Percentiles rank a stretch among this genome's conserved stretches.
phyloP scores from a whole-genome alignment of 139 green algal species.

The Trebouxia sp. region DNA sequence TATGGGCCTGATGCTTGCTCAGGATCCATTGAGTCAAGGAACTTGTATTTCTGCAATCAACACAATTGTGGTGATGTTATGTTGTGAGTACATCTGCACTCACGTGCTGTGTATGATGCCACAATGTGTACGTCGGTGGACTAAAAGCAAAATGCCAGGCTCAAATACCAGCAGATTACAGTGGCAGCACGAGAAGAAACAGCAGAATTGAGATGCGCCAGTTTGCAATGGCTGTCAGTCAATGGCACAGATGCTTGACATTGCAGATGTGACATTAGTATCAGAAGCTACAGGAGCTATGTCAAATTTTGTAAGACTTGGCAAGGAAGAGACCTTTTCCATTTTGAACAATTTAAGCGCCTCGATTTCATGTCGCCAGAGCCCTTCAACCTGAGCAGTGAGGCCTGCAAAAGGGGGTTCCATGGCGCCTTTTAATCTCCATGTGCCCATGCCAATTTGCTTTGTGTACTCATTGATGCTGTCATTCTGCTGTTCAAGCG shows the following conservation, averaged over 20 bases:
- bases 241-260: too few species aligned
- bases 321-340: constrained; percentile 41
- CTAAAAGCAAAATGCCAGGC: too few species aligned
- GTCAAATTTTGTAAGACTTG: neutral
- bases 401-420: constrained; percentile 59
- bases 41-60: constrained; percentile 52
- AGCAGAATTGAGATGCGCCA: too few species aligned
- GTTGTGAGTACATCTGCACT: neutral
- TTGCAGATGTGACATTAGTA: too few species aligned
- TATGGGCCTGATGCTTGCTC: neutral
- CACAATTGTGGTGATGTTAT: neutral
- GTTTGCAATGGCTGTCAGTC: too few species aligned
- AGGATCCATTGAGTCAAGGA: constrained; percentile 69
- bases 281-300: too few species aligned
- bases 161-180: too few species aligned
- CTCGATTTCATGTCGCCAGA: constrained; percentile 53
- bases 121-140: neutral
- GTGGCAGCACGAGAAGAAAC: too few species aligned
- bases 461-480: constrained; percentile 40
- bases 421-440: constrained; percentile 57
- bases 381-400: constrained; percentile 59
- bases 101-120: neutral
- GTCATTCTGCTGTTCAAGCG: too few species aligned
- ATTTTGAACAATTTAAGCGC: constrained; percentile 61
- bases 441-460: constrained; percentile 66